These are phyloP conservation scores for Puccinia horiana DNA, from an alignment of 1,284 basidiomycete species.

Conservation along the genomic window DNA sequence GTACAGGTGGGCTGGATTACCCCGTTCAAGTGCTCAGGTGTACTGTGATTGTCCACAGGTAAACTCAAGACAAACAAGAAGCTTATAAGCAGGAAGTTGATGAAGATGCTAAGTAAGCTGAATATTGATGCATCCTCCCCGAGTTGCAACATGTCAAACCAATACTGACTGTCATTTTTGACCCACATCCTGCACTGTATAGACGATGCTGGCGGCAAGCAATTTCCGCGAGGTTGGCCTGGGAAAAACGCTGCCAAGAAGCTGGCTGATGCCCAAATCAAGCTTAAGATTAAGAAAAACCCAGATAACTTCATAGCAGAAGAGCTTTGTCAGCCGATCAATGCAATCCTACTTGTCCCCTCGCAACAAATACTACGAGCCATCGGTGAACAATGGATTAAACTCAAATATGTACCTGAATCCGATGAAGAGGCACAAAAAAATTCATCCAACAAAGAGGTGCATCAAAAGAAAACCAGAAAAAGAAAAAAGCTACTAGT, in stretches of 20 bases:
- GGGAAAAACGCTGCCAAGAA: not conserved
- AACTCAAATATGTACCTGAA: not conserved
- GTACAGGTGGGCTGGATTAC: not conserved
- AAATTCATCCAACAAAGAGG: too few relatives aligned
- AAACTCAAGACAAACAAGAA: slow-evolving; percentile 5
- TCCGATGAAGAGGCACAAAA: too few relatives aligned
- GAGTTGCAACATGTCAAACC: not conserved
- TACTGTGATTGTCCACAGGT: not conserved
- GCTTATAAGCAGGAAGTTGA: not conserved
- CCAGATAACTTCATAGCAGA: not conserved
- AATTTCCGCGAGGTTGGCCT: not conserved
- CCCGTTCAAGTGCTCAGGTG: too few relatives aligned
- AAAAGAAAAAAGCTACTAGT: too few relatives aligned
- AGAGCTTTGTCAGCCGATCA: slow-evolving; percentile 15
- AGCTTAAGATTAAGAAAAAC: not conserved
- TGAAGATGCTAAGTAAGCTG: not conserved
- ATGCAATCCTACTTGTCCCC: not conserved
- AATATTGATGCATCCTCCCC: not conserved
- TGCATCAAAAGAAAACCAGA: too few relatives aligned
- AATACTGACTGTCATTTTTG: too few relatives aligned
- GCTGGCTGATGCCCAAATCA: not conserved
- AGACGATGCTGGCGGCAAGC: not conserved
- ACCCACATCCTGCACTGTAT: too few relatives aligned
- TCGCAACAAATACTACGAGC: not conserved
- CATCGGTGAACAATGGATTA: slow-evolving; percentile 3